Evolutionary conservation across 2,329 filamentous ascomycete genomes (phyloP).

Genomic region (Nigrospora sphaerica): DNA sequence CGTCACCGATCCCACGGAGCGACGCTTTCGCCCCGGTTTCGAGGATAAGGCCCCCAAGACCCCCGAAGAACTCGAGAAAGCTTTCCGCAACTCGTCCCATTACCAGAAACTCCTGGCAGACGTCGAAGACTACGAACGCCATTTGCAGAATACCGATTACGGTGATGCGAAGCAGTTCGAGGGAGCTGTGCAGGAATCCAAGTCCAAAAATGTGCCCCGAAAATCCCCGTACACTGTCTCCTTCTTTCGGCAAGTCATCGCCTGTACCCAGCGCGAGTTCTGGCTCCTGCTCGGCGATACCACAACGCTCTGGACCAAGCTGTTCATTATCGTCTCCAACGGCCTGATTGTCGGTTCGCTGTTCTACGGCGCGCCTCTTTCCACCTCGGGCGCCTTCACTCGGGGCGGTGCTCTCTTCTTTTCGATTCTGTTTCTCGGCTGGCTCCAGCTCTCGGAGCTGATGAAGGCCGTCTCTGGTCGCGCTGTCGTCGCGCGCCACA

Average conservation of each 20-base stretch:
- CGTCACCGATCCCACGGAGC: slow-evolving; percentile 65
- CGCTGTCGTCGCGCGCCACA: slow-evolving; percentile 44
- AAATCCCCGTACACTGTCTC: slow-evolving; percentile 73
- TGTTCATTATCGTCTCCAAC: slow-evolving; percentile 71
- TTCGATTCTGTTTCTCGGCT: slow-evolving; percentile 43
- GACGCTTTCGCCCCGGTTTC: slow-evolving; percentile 58
- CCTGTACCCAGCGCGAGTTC: slow-evolving; percentile 65
- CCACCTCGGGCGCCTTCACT: slow-evolving; percentile 57
- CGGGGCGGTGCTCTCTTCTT: slow-evolving; percentile 43
- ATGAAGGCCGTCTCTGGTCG: slow-evolving; percentile 71
- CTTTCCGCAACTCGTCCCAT: slow-evolving; percentile 56
- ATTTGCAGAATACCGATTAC: slow-evolving; percentile 45
- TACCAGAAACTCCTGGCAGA: slow-evolving; percentile 56
- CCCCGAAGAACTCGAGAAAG: slow-evolving; percentile 56
- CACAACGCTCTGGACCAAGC: slow-evolving; percentile 68
- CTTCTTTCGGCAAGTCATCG: slow-evolving; percentile 62
- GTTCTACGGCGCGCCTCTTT: slow-evolving; percentile 60
- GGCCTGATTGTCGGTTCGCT: slow-evolving; percentile 69
- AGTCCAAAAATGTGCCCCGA: slow-evolving; percentile 60
- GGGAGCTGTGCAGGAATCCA: slow-evolving; percentile 55
- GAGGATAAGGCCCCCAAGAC: slow-evolving; percentile 63
- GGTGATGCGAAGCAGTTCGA: slow-evolving; percentile 59
- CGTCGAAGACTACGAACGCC: slow-evolving; percentile 40
- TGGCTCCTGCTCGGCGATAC: slow-evolving; percentile 74
- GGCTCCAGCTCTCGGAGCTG: slow-evolving; percentile 71